phyloP scores from a whole-genome alignment of 2,329 filamentous ascomycete species.

The Fusarium sublunatum region DNA sequence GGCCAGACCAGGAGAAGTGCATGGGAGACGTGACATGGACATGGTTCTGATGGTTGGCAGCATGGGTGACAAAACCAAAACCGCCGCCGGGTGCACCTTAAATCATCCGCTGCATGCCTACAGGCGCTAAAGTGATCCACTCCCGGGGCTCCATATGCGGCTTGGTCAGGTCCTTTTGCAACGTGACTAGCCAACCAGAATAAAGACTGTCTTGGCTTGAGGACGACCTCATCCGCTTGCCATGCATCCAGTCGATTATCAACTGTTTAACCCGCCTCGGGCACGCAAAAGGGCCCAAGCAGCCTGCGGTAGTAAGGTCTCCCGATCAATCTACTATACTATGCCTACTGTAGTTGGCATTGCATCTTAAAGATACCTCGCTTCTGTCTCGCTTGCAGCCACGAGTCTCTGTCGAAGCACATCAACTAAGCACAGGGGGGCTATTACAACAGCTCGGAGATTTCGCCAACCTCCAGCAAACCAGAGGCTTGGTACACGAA shows the following conservation, averaged over 20 bases:
- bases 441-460: constrained; percentile 11
- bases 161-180: constrained; percentile 44
- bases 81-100: constrained; percentile 47
- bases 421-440: constrained; percentile 31
- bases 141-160: constrained; percentile 40
- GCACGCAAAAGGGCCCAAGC: constrained; percentile 37
- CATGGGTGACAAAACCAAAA: constrained; percentile 39
- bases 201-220: constrained; percentile 12
- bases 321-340: constrained; percentile 17
- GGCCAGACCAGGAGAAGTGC: constrained; percentile 21
- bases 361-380: constrained; percentile 28
- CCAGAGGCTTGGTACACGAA: constrained; percentile 6
- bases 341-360: constrained; percentile 1
- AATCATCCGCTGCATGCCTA: constrained; percentile 45
- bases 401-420: constrained; percentile 28
- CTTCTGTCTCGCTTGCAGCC: constrained; percentile 22
- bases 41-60: too few species aligned
- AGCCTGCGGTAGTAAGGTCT: constrained; percentile 37
- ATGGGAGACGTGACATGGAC: constrained; percentile 12
- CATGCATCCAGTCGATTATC: constrained; percentile 33
- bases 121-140: constrained; percentile 46
- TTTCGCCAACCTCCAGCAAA: constrained; percentile 12
- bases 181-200: constrained; percentile 23
- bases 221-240: constrained; percentile 37
- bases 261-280: constrained; percentile 34